Conservation (phyloP, 2,329 filamentous ascomycete genomes). For the Aspergillus sp. region DNA sequence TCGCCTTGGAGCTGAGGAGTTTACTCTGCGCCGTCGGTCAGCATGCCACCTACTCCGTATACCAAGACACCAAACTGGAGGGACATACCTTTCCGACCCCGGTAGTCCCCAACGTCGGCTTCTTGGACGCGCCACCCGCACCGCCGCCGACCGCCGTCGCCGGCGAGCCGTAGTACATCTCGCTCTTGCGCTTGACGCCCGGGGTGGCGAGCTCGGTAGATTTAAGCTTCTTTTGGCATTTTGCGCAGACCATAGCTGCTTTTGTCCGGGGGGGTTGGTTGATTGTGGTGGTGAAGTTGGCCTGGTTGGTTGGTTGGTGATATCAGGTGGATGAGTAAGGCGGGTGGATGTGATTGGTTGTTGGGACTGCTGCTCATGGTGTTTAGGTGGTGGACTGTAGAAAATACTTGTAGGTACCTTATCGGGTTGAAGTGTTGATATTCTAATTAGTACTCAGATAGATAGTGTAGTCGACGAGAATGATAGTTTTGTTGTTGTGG, state of each 20-base stretch:
- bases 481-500: too few species aligned
- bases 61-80: neutral
- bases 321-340: too few species aligned
- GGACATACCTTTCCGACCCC: slow-evolving; percentile 58
- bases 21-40: slow-evolving; percentile 53
- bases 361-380: too few species aligned
- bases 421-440: too few species aligned
- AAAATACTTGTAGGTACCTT: too few species aligned
- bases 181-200: slow-evolving; percentile 65
- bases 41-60: neutral
- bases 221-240: slow-evolving; percentile 62
- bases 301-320: too few species aligned
- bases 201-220: slow-evolving; percentile 62
- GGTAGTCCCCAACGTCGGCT: slow-evolving; percentile 54
- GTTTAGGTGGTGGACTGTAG: neutral
- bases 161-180: slow-evolving; percentile 64
- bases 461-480: too few species aligned
- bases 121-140: slow-evolving; percentile 16
- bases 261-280: neutral
- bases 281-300: too few species aligned
- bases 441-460: too few species aligned
- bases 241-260: slow-evolving; percentile 59
- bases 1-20: slow-evolving; percentile 62
- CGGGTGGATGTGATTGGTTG: too few species aligned
- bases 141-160: slow-evolving; percentile 36